Percentiles rank a stretch among this genome's conserved stretches.
Evolutionary conservation across 176 grass and related monocot species (phyloP).

Genomic region (Cenchrus americanus): DNA sequence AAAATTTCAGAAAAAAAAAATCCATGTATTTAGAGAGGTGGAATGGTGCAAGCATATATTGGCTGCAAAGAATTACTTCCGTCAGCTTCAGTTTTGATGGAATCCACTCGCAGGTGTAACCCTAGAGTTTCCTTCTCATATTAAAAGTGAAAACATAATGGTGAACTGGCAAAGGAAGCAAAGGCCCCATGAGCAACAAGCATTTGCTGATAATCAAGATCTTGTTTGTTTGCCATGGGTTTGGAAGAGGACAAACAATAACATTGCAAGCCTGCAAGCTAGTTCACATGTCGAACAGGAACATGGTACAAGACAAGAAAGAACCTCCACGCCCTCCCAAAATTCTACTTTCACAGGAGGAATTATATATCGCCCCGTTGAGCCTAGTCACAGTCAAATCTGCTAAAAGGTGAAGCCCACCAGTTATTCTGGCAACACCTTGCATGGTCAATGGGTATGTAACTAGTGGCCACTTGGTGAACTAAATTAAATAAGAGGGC

Average conservation of each 20-base stretch:
- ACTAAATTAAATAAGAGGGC: neutral
- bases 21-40: slow-evolving; percentile 7
- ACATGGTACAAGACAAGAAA: neutral
- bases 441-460: neutral
- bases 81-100: neutral
- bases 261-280: neutral
- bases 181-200: neutral
- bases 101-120: no score
- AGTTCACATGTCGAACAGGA: slow-evolving; percentile 35
- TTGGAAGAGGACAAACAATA: neutral
- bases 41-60: neutral
- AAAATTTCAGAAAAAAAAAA: neutral
- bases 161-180: neutral
- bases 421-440: neutral
- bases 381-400: neutral
- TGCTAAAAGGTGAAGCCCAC: neutral
- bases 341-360: neutral
- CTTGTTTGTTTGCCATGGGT: neutral
- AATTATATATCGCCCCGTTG: neutral
- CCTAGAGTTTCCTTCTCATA: neutral
- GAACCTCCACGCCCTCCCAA: neutral
- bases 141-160: neutral
- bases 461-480: neutral
- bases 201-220: neutral
- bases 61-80: neutral